These are phyloP conservation scores for Fusarium proliferatum DNA, from an alignment of 2,329 filamentous ascomycete species.

Conservation along the genomic window DNA sequence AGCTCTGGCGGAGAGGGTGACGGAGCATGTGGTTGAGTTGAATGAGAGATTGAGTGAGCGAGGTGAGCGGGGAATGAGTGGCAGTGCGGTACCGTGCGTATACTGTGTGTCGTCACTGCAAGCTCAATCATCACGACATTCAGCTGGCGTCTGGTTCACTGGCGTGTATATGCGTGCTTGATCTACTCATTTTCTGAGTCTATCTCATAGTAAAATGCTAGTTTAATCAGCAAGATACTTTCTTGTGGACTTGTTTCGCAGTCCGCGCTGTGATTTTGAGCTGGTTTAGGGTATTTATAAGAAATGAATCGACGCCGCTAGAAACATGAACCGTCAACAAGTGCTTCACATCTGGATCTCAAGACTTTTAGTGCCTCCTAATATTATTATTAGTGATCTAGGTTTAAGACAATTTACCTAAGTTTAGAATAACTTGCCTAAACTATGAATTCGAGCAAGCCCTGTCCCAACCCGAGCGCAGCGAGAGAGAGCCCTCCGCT, in stretches of 20 bases:
- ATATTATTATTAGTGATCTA: no score
- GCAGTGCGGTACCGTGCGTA: not conserved
- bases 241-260: rapidly evolving
- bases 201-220: no score
- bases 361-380: no score
- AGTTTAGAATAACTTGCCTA: no score
- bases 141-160: not conserved
- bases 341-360: no score
- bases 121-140: not conserved
- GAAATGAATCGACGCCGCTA: no score
- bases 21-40: not conserved
- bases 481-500: not conserved
- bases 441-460: not conserved
- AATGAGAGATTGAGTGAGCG: not conserved
- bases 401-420: no score
- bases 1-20: not conserved
- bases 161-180: no score
- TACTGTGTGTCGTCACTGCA: not conserved
- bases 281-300: not conserved
- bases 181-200: no score
- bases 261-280: not conserved
- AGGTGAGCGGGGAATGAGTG: not conserved
- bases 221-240: not conserved
- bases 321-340: no score
- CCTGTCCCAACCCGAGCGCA: conserved; percentile 28